Conservation (phyloP, 306 rosid genomes). For the Dalbergia cochinchinensis region DNA sequence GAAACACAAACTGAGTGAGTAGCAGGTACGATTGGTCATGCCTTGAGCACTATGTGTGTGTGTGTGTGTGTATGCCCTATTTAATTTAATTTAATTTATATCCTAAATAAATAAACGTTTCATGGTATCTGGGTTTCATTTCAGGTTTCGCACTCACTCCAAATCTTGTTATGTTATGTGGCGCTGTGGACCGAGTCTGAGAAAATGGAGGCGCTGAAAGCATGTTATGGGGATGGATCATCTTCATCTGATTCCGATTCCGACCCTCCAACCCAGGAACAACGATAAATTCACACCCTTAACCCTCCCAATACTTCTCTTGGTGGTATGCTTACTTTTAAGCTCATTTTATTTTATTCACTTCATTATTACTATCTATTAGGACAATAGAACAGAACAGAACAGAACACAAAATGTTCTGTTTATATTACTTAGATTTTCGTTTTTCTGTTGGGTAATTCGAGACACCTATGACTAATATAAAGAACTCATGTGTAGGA, state of each 20-base stretch:
- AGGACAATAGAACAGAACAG: not conserved
- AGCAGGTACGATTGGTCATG: too few species aligned
- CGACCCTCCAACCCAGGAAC: constrained; percentile 41
- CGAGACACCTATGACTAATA: too few species aligned
- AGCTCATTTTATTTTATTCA: constrained; percentile 18
- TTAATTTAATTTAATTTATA: too few species aligned
- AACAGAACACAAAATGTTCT: too few species aligned
- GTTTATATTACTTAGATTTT: too few species aligned
- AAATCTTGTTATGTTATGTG: not conserved
- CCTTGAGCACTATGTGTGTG: too few species aligned
- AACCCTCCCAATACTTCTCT: constrained; percentile 54
- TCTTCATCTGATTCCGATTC: constrained; percentile 68
- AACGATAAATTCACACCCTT: constrained; percentile 30
- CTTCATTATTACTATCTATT: not conserved
- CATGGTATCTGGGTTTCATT: constrained; percentile 27
- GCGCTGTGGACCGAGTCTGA: not conserved
- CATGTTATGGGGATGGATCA: constrained; percentile 72
- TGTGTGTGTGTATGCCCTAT: too few species aligned
- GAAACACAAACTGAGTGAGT: too few species aligned
- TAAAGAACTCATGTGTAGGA: too few species aligned
- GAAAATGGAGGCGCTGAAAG: constrained; percentile 75
- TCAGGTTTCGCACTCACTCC: constrained; percentile 22
- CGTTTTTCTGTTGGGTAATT: too few species aligned
- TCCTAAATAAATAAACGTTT: not conserved
- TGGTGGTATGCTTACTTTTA: constrained; percentile 48